phyloP scores from a whole-genome alignment of 768 basidiomycete genomes.

The Collybiopsis confluens region DNA sequence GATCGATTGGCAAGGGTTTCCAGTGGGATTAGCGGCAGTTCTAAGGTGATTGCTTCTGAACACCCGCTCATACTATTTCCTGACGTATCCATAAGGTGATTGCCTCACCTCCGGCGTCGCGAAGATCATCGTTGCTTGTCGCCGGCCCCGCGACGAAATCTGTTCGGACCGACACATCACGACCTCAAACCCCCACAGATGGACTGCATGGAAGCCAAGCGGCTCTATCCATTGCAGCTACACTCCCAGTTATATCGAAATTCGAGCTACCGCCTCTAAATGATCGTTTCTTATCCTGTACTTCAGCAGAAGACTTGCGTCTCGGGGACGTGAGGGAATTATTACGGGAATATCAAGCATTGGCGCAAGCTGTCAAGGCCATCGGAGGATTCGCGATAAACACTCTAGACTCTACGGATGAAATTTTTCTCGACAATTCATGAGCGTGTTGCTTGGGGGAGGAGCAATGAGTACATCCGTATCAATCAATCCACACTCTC shows the following conservation, averaged over 20 bases:
- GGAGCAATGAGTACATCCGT: no score
- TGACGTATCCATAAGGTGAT: background rate
- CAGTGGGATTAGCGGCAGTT: conserved; percentile 40
- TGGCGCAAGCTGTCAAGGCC: conserved; percentile 65
- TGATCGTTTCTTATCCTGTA: conserved; percentile 65
- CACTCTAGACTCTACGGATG: background rate
- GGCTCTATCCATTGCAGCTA: background rate
- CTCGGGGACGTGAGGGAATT: conserved; percentile 80
- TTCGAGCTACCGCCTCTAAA: conserved; percentile 57
- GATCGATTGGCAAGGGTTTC: conserved; percentile 82
- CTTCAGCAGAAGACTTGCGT: conserved; percentile 67
- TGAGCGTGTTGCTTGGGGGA: background rate
- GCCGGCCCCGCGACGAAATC: conserved; percentile 13
- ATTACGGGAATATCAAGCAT: conserved; percentile 72
- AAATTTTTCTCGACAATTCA: background rate
- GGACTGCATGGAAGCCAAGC: no score
- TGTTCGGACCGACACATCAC: background rate
- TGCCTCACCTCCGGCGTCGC: conserved; percentile 30
- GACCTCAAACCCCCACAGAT: background rate
- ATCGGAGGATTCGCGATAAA: conserved; percentile 48
- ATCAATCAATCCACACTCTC: no score
- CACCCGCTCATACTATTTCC: conserved; percentile 25
- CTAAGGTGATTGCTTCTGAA: conserved; percentile 22
- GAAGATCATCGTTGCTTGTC: conserved; percentile 36
- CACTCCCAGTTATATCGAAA: background rate